Base-by-base conservation (phyloP, 495 filamentous ascomycete genomes). In the Annulohypoxylon moriforme region DNA sequence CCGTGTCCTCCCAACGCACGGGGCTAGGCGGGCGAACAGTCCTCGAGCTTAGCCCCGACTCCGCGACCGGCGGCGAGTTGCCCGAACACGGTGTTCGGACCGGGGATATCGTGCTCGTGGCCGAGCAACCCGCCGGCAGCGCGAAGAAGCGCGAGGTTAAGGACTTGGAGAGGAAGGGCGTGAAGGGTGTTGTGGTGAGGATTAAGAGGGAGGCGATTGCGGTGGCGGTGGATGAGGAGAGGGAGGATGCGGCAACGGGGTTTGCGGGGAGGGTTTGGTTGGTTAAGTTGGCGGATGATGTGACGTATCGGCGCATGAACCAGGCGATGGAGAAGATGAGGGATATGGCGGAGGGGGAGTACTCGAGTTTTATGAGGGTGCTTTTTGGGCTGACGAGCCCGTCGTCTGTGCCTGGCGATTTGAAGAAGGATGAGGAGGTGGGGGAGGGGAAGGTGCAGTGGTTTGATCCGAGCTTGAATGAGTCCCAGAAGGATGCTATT, bases 231-330 rank as follows among this genome's bases (percentile, higher is more conserved):
- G 89, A 85, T 56, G 84, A 76, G 80, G 86, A 81, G 70, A 86
- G 83, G 73, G 87, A 89, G 59, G 88, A 88, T 47, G 85, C 90
- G 61, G 85, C 90, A 60, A 86, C 85, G 56, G 86, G 85, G 44
- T 81, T 92, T 75, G 83, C 83, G 40, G 90, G 88, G 20, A 79
- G 84, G 55, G 75, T 90, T 33, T 90, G 88, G 89, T 73, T 89
- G 31, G 90, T 99, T 20, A 98, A 98, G 83, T 81, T 98, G 75
- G 94, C 96, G 14, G 97, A 98, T 80, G 96, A 98, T 81, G 90
- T 97, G 70, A 97, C 94, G 38, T 94, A 91, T 80, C 87, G 91
- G 81, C 85, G 94, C 73, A 97, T 99, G 92, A 94, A 91, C 64
- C 90, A 92, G 77, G 91, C 89, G 1, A 98, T 99, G 94, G 86